Base-by-base conservation (phyloP, 495 filamentous ascomycete genomes). In the Saxophila tyrrhenica region DNA sequence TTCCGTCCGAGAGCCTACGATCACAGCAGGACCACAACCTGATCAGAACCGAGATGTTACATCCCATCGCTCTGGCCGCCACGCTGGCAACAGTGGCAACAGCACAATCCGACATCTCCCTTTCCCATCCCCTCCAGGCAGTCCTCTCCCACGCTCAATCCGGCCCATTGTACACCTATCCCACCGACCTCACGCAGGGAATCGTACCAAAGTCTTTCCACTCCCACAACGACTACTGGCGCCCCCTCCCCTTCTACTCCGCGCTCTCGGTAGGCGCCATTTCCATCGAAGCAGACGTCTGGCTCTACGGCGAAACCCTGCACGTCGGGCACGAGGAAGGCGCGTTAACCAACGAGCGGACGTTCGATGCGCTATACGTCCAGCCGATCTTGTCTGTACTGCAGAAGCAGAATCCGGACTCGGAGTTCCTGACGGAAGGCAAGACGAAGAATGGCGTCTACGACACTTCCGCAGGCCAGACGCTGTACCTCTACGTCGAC, bases 201-300 rank as follows among this genome's bases (percentile, higher is more conserved):
- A 71, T 71, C 25, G 43, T 69, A 32, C 67, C 68, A 7, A 71
- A 71, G 65, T 48, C 64, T 3, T 60, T 71, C 24, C 67, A 69
- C 48, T 62, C 59, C 35, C 68, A 71, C 58, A 69, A 70, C 48
- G 68, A 70, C 57, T 72, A 72, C 55, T 72, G 69, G 69, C 61
- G 69, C 21, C 67, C 68, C 10, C 13, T 24, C 23, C 50, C 54
- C 2, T 55, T 59, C 54, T 63, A 58, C 48, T 21, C 15, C 32
- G 69, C 64, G 1, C 56, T 72, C 23, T 61, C 61, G 5, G 65
- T 68, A 32, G 69, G 69, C 8, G 65, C 65, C 32, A 48, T 67
- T 0, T 55, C 45, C 19, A 63, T 63, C 20, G 69, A 72, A 55
- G 69, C 65, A 1, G 69, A 72, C 58, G 69, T 72, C 20, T 72